These are phyloP conservation scores for Tylopilus sp. DNA, from an alignment of 1,284 basidiomycete genomes.

Conservation along the genomic window DNA sequence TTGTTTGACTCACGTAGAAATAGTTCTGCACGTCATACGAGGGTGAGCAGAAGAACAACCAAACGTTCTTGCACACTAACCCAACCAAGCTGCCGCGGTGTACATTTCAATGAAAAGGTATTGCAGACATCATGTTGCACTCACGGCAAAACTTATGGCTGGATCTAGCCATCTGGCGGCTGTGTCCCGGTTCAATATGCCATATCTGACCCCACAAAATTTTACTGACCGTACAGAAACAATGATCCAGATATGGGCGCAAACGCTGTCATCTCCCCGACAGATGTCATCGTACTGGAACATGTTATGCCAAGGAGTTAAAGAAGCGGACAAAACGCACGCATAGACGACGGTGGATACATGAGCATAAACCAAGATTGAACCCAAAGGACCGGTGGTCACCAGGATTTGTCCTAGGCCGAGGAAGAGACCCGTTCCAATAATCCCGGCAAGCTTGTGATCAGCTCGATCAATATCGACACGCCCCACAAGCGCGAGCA, in stretches of 20 bases:
- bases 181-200: conserved; percentile 17
- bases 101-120: background rate
- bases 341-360: conserved; percentile 63
- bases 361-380: conserved; percentile 57
- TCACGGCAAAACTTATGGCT: conserved; percentile 63
- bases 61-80: conserved; percentile 30
- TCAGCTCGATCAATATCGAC: background rate
- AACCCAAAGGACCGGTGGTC: conserved; percentile 56
- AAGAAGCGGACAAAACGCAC: conserved; percentile 32
- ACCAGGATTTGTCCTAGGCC: conserved; percentile 65
- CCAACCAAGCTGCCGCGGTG: conserved; percentile 42
- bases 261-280: conserved; percentile 70
- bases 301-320: background rate
- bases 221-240: conserved; percentile 53
- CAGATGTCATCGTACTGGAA: conserved; percentile 54
- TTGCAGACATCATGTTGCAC: conserved; percentile 17
- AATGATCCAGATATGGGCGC: conserved; percentile 74
- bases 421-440: conserved; percentile 79
- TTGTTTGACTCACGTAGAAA: conserved; percentile 18
- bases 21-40: conserved; percentile 18
- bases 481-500: background rate
- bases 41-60: conserved; percentile 4
- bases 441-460: conserved; percentile 63
- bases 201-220: background rate
- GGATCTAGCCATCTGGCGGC: conserved; percentile 74